phyloP scores from a whole-genome alignment of 2,329 filamentous ascomycete genomes.

The Hypoxylon sp. region DNA sequence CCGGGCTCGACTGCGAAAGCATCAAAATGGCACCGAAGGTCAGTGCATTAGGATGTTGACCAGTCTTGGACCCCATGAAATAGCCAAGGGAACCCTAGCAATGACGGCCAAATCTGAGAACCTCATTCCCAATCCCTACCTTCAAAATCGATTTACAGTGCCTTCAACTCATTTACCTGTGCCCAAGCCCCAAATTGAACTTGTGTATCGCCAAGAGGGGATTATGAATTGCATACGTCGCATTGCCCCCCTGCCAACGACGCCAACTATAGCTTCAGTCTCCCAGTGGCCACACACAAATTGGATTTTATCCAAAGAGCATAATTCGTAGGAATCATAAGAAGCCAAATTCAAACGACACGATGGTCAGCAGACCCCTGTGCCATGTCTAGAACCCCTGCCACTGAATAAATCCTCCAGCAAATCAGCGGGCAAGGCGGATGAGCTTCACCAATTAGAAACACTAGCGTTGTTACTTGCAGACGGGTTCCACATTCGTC shows the following conservation, averaged over 20 bases:
- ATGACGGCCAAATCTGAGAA: slow-evolving; percentile 31
- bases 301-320: slow-evolving; percentile 23
- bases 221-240: slow-evolving; percentile 4
- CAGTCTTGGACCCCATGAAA: slow-evolving; percentile 27
- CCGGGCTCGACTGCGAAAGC: slow-evolving; percentile 31
- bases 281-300: neutral
- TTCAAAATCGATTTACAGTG: slow-evolving; percentile 10
- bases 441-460: slow-evolving; percentile 53
- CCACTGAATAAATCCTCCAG: slow-evolving; percentile 29
- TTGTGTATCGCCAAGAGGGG: slow-evolving; percentile 1
- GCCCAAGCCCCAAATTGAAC: slow-evolving; percentile 10
- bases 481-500: slow-evolving; percentile 42
- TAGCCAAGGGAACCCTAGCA: slow-evolving; percentile 37
- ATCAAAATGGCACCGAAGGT: slow-evolving; percentile 32
- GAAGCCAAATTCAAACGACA: slow-evolving; percentile 28
- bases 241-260: neutral
- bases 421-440: slow-evolving; percentile 49
- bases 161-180: neutral
- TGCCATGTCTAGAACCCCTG: slow-evolving; percentile 27
- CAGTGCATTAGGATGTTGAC: slow-evolving; percentile 29
- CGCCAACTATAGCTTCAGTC: neutral
- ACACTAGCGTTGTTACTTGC: slow-evolving; percentile 57
- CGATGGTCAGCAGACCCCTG: slow-evolving; percentile 8
- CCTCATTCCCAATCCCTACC: slow-evolving; percentile 41
- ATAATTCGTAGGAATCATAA: slow-evolving; percentile 22